Base-by-base conservation (phyloP, 352 stramenopile genomes). In the Phytophthora brassicae region DNA sequence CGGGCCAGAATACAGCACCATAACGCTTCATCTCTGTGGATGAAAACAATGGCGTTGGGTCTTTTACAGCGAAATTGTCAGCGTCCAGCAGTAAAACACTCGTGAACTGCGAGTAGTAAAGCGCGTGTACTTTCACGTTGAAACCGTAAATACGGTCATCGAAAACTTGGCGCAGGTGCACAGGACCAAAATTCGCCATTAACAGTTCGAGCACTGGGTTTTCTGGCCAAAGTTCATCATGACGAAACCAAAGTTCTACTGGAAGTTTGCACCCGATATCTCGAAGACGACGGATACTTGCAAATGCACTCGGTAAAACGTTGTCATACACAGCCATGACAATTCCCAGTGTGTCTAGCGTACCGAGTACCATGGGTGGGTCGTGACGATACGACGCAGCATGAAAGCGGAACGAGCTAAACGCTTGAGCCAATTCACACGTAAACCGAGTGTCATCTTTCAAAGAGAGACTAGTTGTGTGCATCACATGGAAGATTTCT, bases 391-490 rank as follows among this genome's bases (percentile, higher is more conserved):
- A 91, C 6, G 28, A 38, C 17, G 29, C 52, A 20, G 79, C 69
- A 38, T 68, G 66, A 24, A 86, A 75, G 20, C 60, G 53, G 52
- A 89, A 87, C 3, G 81, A 74, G 4, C 80, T 78, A 47, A 93
- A 93, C 2, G 56, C 50, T 36, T 69, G 64, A 1, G 84, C 81
- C 17, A 85, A 68, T n/a, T 79, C 69, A 44, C 84, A 91, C 19
- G 79, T 90, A 66, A 89, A 93, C 11, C 74, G 77, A 52, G 74
- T 66, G 28, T 89, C 79, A 14, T 87, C 72, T 57, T 88, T 88
- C 8, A 93, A 65, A 46, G 79, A 88, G 3, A 83, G 51, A 44
- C 67, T 68, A 4, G 75, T 89, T 13, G 80, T 89, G 16, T 74
- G 80, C 84, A 91, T 89, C 6, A 85, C 67, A n/a, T 51, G 77